Evolutionary conservation across 2,329 filamentous ascomycete genomes (phyloP).

Genomic region (Apiospora malaysiana): DNA sequence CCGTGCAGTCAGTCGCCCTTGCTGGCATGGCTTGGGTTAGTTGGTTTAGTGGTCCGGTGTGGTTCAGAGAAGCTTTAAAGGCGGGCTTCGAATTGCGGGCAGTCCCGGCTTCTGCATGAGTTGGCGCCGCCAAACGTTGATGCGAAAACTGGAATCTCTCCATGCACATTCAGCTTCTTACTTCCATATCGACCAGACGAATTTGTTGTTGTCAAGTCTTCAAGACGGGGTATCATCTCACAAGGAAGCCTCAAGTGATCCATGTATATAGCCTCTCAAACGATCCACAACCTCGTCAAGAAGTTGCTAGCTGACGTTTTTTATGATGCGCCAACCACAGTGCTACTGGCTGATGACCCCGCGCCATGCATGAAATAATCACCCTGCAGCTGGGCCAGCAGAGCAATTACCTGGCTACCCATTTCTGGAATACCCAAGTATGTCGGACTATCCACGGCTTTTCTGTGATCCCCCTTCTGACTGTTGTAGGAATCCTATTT

Average conservation of each 20-base stretch:
- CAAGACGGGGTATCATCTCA: neutral
- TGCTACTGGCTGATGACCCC: conserved; percentile 4
- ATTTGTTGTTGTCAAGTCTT: neutral
- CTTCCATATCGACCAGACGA: neutral
- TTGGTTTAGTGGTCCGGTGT: neutral
- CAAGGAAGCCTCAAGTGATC: neutral
- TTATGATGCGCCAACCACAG: neutral
- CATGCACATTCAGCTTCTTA: neutral
- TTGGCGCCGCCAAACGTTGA: neutral
- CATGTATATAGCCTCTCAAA: conserved; percentile 11
- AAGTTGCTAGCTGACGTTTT: conserved; percentile 2
- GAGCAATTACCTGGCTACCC: conserved; percentile 91
- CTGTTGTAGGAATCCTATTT: conserved; percentile 87
- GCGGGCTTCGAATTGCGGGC: conserved; percentile 8
- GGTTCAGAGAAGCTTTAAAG: conserved; percentile 8
- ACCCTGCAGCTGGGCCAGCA: conserved; percentile 92
- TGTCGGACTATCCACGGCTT: conserved; percentile 17
- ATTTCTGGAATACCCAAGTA: conserved; percentile 97
- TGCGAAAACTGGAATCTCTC: neutral
- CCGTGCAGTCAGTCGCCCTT: neutral
- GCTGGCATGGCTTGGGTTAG: too few relatives aligned
- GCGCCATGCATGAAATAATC: conserved; percentile 87
- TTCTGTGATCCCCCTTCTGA: neutral
- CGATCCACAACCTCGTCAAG: neutral
- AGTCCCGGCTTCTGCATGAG: conserved; percentile 12